Base-by-base conservation (phyloP, 2,329 filamentous ascomycete species). In the Massarina eburnea region DNA sequence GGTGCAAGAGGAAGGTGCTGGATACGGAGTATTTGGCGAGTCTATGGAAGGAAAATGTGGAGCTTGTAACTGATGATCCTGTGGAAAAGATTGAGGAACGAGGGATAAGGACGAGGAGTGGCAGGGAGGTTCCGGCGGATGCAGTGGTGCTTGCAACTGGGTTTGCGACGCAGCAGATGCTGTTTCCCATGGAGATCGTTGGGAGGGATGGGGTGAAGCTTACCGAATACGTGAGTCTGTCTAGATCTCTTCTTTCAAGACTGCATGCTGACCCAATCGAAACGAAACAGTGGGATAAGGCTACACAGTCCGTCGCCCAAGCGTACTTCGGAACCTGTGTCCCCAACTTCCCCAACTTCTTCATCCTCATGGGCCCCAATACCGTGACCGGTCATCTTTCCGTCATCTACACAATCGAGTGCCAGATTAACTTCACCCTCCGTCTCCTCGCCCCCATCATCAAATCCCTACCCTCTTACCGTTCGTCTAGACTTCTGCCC, bases 271-370 rank as follows among this genome's bases (percentile, higher is more conserved):
- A 56, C 18, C 18, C 1, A n/a, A n/a, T n/a, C n/a, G 12, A 26
- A 3, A 36, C 8, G 21, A 29, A n/a, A 35, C 35, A 73, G 71
- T 78, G 73, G 68, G 55, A 74, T 27, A 48, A 53, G 10, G 50
- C 66, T 9, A 63, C 61, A 12, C 60, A 61, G 45, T 66, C 68
- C n/a, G 62, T 69, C 14, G 67, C 64, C 0, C 59, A 66, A 54
- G 76, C 76, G 0, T 80, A 80, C 49, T 72, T 74, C 30, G 76
- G 77, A n/a, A 77, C 76, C 1, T 76, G 73, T 26, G 47, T 79
- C 0, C 72, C 75, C 1, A 37, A 52, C 14, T 61, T 57, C 21
- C 57, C 61, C 20, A 62, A 59, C 36, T 58, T 59, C 38, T 58
- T 54, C 46, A 43, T 60, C 14, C 37, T 64, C 5, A 60, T 62